Conservation (phyloP, 352 stramenopile genomes). For the Globisporangium abappressorium region DNA sequence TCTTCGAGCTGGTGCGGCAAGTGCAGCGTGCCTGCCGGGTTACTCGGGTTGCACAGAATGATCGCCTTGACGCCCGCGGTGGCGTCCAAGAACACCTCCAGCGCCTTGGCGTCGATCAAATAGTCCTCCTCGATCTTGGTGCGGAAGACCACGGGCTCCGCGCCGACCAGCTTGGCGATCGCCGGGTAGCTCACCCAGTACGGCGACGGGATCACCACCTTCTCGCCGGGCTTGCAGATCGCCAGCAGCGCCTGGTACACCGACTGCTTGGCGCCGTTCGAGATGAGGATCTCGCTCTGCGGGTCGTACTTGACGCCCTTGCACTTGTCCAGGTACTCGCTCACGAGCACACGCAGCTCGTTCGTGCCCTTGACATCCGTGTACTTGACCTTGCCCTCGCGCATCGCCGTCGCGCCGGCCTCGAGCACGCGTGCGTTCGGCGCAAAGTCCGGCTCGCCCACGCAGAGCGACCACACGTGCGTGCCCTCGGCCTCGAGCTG, state of each 20-base stretch:
- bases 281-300: slow-evolving; percentile 92
- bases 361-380: slow-evolving; percentile 92
- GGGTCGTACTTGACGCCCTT: slow-evolving; percentile 91
- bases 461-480: slow-evolving; percentile 89
- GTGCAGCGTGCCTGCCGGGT: slow-evolving; percentile 90
- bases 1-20: slow-evolving; percentile 45
- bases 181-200: slow-evolving; percentile 98
- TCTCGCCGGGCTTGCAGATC: slow-evolving; percentile 89
- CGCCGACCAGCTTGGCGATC: slow-evolving; percentile 92
- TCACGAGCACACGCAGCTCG: slow-evolving; percentile 88
- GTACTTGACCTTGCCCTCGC: slow-evolving; percentile 90
- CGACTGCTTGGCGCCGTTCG: slow-evolving; percentile 95
- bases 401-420: slow-evolving; percentile 72
- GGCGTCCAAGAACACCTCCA: slow-evolving; percentile 71
- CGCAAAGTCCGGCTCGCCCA: slow-evolving; percentile 95
- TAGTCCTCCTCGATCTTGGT: slow-evolving; percentile 90
- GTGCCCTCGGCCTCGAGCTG: slow-evolving; percentile 93
- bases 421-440: slow-evolving; percentile 88
- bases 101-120: slow-evolving; percentile 80
- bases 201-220: slow-evolving; percentile 94
- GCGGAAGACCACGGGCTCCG: slow-evolving; percentile 89
- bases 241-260: slow-evolving; percentile 93
- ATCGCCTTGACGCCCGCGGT: slow-evolving; percentile 82
- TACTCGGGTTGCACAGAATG: slow-evolving; percentile 97
- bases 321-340: slow-evolving; percentile 84